A percentile compares a stretch with the other conserved stretches of the same genome.
Conservation (phyloP, 192 early-diverging fungal species). For the Backusella tarrabulga region DNA sequence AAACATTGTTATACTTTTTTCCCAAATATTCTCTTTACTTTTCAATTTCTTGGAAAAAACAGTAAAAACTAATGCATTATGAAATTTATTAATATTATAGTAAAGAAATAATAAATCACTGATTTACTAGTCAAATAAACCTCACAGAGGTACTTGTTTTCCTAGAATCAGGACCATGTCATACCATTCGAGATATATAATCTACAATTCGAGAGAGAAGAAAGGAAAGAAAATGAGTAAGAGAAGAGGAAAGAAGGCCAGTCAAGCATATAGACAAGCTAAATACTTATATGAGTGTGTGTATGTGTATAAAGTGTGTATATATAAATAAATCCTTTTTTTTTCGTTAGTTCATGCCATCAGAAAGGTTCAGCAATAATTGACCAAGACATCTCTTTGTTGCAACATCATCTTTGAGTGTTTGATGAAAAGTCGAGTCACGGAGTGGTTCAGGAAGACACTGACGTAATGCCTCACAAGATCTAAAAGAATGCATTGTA, state of each 20-base stretch:
- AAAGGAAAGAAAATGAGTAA: not conserved
- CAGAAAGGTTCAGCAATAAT: constrained; percentile 58
- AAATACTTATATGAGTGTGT: not conserved
- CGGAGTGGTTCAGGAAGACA: constrained; percentile 86
- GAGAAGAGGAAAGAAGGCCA: not conserved
- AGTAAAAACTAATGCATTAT: not conserved
- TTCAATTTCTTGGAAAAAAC: too few relatives aligned
- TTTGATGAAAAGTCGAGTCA: constrained; percentile 82
- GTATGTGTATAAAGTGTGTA: not conserved
- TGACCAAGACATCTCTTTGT: constrained; percentile 83
- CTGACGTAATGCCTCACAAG: constrained; percentile 88
- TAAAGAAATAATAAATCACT: not conserved
- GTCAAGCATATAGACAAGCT: not conserved
- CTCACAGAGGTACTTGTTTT: not conserved
- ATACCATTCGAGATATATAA: not conserved
- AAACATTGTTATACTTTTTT: too few relatives aligned
- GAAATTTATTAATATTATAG: not conserved
- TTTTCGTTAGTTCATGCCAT: constrained; percentile 26
- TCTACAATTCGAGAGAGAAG: not conserved
- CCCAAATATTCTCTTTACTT: too few relatives aligned
- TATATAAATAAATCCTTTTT: not conserved
- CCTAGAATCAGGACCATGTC: not conserved
- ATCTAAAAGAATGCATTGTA: constrained; percentile 39
- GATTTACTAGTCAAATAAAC: not conserved
- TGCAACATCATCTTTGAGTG: constrained; percentile 86